Base-by-base conservation (phyloP, 345 rosid species). In the Jatropha curcas region DNA sequence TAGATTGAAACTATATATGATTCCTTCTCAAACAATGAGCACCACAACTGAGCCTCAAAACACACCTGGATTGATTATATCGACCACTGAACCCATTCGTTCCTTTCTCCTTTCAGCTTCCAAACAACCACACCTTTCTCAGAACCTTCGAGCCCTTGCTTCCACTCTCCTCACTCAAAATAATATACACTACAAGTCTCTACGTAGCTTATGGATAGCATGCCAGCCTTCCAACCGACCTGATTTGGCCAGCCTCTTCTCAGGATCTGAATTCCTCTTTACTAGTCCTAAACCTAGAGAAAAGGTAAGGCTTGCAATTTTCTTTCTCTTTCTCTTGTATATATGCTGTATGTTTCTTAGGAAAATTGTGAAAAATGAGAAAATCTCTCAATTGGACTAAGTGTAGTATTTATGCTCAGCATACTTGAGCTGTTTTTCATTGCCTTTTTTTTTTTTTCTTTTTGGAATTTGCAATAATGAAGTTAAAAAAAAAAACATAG, bases 251-350 rank as follows among this genome's bases (percentile, higher is more conserved):
- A 63, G 52, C 45, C 82, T 94, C 43, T 85, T 89, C 81, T 81
- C 86, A 9, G 88, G 89, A 37, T 79, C 94, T 17, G 71, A 68
- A 48, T 88, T 90, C 78, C 70, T 92, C 69, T 84, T 94, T 73
- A 55, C 71, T 64, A 82, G 92, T 71, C 93, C 97, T 39, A 88
- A 82, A 68, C 97, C 93, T 0, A 81, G 98, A 73, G 91, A 85
- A 76, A 94, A 92, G 95, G 98, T 92, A 48, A 17, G 13, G 2
- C 58, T 5, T 20, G 12, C 5, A 10, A 14, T 1, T 57, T 19
- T 55, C 31, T 72, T 28, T 35, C 64, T 27, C 25, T 16, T 7
- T 37, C 45, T 7, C 58, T 50, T 69, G 43, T 68, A 35, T 13
- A 14, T n/a, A 31, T 60, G 20, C 19, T 63, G 52, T 58, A 52